Evolutionary conservation across 2,329 filamentous ascomycete genomes (phyloP), one percentile per base, ranked within the genome.

Genomic region (Penicillium frequentans): DNA sequence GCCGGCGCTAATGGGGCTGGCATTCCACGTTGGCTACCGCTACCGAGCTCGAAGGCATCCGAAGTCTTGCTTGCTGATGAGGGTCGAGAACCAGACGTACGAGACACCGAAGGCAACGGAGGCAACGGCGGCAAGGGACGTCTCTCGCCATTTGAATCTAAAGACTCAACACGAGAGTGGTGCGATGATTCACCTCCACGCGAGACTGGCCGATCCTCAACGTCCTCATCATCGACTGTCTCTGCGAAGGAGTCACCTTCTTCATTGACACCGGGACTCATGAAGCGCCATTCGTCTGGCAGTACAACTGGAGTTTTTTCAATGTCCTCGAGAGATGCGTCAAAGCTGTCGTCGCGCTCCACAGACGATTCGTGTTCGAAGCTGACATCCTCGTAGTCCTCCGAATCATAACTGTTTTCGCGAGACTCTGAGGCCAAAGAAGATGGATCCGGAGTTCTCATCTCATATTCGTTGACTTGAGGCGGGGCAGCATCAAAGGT

Each of bases 231-330:
- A 58, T 82, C 84, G 43, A 89, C 78, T 43, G 80, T 77, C 24
- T 79, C 80, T 24, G 81, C 86, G 66, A 90, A 95, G 1, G 86
- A 85, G 65, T 91, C 86, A 37, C 90, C 87, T 35, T 84, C 81
- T 14, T 77, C 81, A 60, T 85, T 80, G n/a, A 80, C 84, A 23
- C 74, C 86, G 72, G 77, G 90, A 77, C 78, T 93, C 83, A 88
- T 86, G 63, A 85, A 90, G 61, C 90, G 87, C 95, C 95, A 99
- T 72, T 97, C 92, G 68, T 98, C 95, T 0, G 95, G 95, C 23
- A 96, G 85, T n/a, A 99, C 93, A 11, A 99, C 95, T 0, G 95
- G 95, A 1, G 95, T 98, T 81, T 98, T 98, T 69, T 96, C 91
- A 5, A 91, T 93, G 70, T 98, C 93, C 75, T 98, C 93, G 1